Percentiles rank a stretch among this genome's conserved stretches.
phyloP scores from a whole-genome alignment of 1,284 basidiomycete species.

The Psilocybe mexicana region DNA sequence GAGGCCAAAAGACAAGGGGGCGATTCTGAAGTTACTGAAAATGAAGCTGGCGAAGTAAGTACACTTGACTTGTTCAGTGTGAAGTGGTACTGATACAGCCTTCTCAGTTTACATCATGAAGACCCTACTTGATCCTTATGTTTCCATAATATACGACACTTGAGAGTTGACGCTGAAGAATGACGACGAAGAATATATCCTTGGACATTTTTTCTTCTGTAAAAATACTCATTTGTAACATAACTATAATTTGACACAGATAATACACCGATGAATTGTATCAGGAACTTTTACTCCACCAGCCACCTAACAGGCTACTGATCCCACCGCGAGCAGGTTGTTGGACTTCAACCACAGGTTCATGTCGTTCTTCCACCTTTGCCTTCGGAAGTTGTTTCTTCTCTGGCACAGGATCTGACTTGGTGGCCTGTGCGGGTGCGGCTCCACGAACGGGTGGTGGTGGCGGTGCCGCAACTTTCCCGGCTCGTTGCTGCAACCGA shows the following conservation, averaged over 20 bases:
- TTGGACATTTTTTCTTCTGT: background rate
- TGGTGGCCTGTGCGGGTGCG: conserved; percentile 5
- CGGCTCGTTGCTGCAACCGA: conserved; percentile 67
- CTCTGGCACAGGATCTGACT: conserved; percentile 20
- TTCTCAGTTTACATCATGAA: background rate
- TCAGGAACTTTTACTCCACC: conserved; percentile 44
- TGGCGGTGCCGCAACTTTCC: conserved; percentile 43
- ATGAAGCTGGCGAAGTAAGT: conserved; percentile 45
- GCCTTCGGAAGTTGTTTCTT: conserved; percentile 33
- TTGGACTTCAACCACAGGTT: conserved; percentile 31
- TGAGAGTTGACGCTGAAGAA: background rate
- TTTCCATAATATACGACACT: background rate
- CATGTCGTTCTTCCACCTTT: conserved; percentile 33
- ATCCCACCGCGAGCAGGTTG: conserved; percentile 37
- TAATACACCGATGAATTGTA: background rate
- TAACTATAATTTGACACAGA: background rate
- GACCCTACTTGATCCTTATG: too few species aligned
- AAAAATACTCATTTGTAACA: background rate
- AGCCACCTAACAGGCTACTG: conserved; percentile 45
- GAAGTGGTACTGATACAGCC: background rate
- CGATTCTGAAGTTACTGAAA: conserved; percentile 53
- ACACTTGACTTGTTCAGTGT: background rate
- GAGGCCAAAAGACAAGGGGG: conserved; percentile 63
- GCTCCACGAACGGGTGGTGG: conserved; percentile 6
- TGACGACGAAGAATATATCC: background rate